These are phyloP conservation scores for Suillus fuscotomentosus DNA, from an alignment of 768 basidiomycete species.

Conservation along the genomic window DNA sequence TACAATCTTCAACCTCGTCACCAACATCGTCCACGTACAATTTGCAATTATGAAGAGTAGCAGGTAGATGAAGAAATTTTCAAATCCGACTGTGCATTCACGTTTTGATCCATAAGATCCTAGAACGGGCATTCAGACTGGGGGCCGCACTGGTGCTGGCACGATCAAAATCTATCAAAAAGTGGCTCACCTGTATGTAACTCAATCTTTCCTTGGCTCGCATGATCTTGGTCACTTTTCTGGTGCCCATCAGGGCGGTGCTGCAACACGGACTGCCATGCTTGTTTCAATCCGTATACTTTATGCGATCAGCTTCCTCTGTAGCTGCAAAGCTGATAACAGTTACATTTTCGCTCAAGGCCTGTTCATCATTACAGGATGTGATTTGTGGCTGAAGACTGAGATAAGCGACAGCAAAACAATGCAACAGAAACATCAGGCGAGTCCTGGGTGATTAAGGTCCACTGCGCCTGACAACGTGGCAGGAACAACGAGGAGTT, in stretches of 20 bases:
- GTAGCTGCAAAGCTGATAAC: conserved; percentile 37
- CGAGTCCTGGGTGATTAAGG: neutral
- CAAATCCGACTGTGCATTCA: conserved; percentile 21
- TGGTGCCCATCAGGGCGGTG: conserved; percentile 56
- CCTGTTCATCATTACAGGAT: conserved; percentile 52
- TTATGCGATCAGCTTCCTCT: conserved; percentile 48
- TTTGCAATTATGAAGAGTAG: neutral
- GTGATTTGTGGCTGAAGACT: conserved; percentile 30
- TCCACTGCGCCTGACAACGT: neutral
- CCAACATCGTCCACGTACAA: neutral
- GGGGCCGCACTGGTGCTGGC: too few species aligned
- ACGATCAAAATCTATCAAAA: neutral
- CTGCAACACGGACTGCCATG: conserved; percentile 46
- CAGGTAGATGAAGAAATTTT: conserved; percentile 70
- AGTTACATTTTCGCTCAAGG: neutral
- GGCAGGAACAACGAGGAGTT: neutral
- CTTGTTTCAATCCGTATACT: conserved; percentile 41
- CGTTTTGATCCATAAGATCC: conserved; percentile 55
- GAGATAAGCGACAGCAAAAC: neutral
- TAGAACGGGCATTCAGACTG: conserved; percentile 87
- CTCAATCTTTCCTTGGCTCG: conserved; percentile 77
- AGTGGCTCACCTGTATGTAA: conserved; percentile 9
- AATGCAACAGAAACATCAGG: neutral
- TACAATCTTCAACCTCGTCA: neutral
- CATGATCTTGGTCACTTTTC: conserved; percentile 38